Evolutionary conservation across 768 basidiomycete species (phyloP), one percentile per base, ranked within the genome.

Genomic region (Russula sp.): DNA sequence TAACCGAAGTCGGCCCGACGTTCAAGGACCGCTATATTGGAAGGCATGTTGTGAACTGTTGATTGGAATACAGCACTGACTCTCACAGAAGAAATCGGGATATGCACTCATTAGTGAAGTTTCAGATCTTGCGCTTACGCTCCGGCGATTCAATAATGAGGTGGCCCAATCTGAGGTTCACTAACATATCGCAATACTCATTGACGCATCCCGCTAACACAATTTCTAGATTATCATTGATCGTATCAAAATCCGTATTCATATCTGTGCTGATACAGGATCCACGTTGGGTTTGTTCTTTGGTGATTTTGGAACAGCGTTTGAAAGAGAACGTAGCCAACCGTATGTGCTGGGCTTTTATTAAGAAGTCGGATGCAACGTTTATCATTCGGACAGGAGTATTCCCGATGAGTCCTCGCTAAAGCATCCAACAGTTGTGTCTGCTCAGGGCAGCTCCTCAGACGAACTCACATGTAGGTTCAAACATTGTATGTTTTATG

Each of bases 241-340:
- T 57, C 79, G 76, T 16, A 75, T 84, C 40, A 76, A 75, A 20
- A 73, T 92, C 5, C 79, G 79, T 46, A 68, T 91, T 50, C 87
- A 89, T 71, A 78, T 92, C 28, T 92, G 90, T 71, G 91, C 92
- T 13, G 92, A 94, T 73, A 89, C 90, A 1, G 74, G 88, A 60
- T 74, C 78, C 8, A 82, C 84, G 1, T 74, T 93, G 32, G 76
- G 80, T 0, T 78, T 80, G 5, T 84, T 92, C 69, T 78, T 80
- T 36, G 73, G 76, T 26, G 84, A 86, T 69, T 68, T 90, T 57
- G 73, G 74, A 2, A 75, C 78, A n/a, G 70, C 78, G 8, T 79
- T 84, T 69, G 75, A 74, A 34, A 69, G 77, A 28, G 65, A 73
- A 6, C 71, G 72, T 8, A 73, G 75, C 18, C 51, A 34, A 20